Base-by-base conservation (phyloP, 371 early-diverging fungal genomes). In the Rhizopus delemar region DNA sequence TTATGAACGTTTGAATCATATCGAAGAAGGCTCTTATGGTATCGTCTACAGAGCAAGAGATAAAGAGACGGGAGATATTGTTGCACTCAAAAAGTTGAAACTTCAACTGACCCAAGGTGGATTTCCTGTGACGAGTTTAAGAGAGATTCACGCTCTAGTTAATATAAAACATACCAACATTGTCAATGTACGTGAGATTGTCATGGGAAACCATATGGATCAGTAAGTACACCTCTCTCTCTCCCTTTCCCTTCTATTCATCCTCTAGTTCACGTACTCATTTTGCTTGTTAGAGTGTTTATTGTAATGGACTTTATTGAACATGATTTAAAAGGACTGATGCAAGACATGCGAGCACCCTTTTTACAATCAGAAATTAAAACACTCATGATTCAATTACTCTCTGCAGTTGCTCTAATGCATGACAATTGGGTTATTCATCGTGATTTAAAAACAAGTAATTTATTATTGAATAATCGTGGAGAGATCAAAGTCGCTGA, bases 11-110 rank as follows among this genome's bases (percentile, higher is more conserved):
- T 81, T 98, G 22, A 96, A 97, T 78, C 84, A 91, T 62, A 99
- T 99, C 64, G 98, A 95, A 54, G 99, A 99, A 73, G 99, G 99
- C 15, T 90, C 99, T 0, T 99, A 99, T 74, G 99, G 99, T 11
- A 87, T 99, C 22, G 99, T 99, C 4, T 99, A 96, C 75, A 90
- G 97, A 6, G 99, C 99, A 0, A 84, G 89, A 33, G 95, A 99
- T 69, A 81, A 89, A 52, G 66, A 78, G 7, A 97, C 97, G 4
- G 92, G 92, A 16, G 95, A 93, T 56, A 93, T 98, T 7, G 98
- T 99, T 1, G 99, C 99, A 0, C 80, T 99, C 7, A 99, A 99
- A 78, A 94, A 95, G 66, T 81, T 99, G n/a, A 94, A 97, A 65
- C 84, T 98, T 11, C 93, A 94, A 36, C 90, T 93, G 51, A 98